Evolutionary conservation across 2,329 filamentous ascomycete genomes (phyloP).

Genomic region (Talaromyces sp.): DNA sequence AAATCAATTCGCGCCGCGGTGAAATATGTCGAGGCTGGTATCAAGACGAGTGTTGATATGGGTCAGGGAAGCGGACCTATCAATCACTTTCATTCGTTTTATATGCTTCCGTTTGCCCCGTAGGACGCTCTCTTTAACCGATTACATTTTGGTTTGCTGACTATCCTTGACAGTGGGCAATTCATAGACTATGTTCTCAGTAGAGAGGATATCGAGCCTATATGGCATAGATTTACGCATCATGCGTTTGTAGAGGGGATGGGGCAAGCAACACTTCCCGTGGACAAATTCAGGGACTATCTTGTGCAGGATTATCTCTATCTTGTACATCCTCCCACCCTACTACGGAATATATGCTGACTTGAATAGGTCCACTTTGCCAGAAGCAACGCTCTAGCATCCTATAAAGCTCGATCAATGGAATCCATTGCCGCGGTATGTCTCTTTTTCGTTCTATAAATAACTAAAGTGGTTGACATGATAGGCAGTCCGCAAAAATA

Average conservation of each 20-base stretch:
- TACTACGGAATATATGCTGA: background rate
- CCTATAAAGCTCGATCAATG: slow-evolving; percentile 76
- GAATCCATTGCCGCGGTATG: slow-evolving; percentile 65
- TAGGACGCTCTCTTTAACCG: slow-evolving; percentile 26
- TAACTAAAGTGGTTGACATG: slow-evolving; percentile 2
- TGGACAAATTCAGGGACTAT: slow-evolving; percentile 80
- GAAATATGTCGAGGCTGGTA: slow-evolving; percentile 58
- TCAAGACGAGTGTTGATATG: slow-evolving; percentile 52
- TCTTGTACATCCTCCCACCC: slow-evolving; percentile 49
- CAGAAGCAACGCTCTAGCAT: slow-evolving; percentile 75
- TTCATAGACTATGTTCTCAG: slow-evolving; percentile 81
- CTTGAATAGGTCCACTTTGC: slow-evolving; percentile 70
- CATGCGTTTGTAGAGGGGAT: slow-evolving; percentile 79
- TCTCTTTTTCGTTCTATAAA: background rate
- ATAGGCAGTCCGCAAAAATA: slow-evolving; percentile 61
- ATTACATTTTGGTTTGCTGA: background rate
- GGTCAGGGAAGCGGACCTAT: slow-evolving; percentile 61
- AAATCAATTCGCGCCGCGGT: slow-evolving; percentile 54
- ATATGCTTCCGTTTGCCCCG: slow-evolving; percentile 56
- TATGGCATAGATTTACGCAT: slow-evolving; percentile 73
- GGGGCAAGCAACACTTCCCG: slow-evolving; percentile 68
- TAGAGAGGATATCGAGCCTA: slow-evolving; percentile 64
- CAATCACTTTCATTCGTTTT: slow-evolving; percentile 63
- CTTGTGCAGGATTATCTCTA: slow-evolving; percentile 91
- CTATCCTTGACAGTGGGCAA: slow-evolving; percentile 51